phyloP scores from a whole-genome alignment of 352 stramenopile species.

The Phytophthora multivora region DNA sequence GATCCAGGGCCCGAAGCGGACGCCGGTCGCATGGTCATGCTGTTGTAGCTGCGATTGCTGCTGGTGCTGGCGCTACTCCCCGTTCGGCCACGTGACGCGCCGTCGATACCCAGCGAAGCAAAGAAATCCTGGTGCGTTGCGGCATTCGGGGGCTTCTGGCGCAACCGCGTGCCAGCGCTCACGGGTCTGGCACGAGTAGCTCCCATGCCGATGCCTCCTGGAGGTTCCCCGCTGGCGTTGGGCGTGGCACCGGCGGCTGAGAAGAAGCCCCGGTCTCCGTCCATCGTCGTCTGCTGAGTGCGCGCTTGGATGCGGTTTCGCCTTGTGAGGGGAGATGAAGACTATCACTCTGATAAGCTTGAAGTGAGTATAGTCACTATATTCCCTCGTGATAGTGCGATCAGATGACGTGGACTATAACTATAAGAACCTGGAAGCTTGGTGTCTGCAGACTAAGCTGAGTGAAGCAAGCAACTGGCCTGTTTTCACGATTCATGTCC shows the following conservation, averaged over 20 bases:
- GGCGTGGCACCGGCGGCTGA: constrained; percentile 6
- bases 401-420: constrained; percentile 9
- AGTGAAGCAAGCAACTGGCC: too few relatives aligned
- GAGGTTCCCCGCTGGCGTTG: neutral
- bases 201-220: neutral
- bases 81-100: constrained; percentile 16
- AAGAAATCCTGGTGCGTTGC: constrained; percentile 59
- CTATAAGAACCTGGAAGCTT: neutral
- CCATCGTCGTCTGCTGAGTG: constrained; percentile 28
- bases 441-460: neutral
- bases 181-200: constrained; percentile 43
- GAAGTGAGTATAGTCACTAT: constrained; percentile 9
- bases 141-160: constrained; percentile 51
- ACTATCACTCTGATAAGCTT: constrained; percentile 3
- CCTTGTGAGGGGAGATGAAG: constrained; percentile 11
- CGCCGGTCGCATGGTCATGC: constrained; percentile 23
- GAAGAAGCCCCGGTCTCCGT: constrained; percentile 39
- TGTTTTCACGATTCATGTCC: too few relatives aligned
- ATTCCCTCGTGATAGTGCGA: constrained; percentile 13
- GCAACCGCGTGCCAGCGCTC: constrained; percentile 62
- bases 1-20: constrained; percentile 17
- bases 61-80: constrained; percentile 29
- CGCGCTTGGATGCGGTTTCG: constrained; percentile 39
- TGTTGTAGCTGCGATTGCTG: constrained; percentile 45
- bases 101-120: constrained; percentile 53